Evolutionary conservation across 2,329 filamentous ascomycete genomes (phyloP), one percentile per base, ranked within the genome.

Genomic region (Amylocarpus encephaloides): DNA sequence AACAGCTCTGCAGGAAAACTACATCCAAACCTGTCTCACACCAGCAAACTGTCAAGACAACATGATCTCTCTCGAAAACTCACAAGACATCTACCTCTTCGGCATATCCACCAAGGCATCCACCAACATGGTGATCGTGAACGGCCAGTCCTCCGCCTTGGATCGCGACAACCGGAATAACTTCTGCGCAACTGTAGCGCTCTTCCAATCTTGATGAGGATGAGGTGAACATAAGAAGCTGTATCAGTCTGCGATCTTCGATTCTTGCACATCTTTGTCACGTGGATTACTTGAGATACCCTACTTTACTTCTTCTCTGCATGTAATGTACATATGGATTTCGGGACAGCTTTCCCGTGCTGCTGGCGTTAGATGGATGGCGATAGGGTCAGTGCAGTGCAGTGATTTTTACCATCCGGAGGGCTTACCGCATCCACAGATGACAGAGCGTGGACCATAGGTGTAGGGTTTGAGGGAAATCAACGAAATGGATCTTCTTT

Each of bases 21-120:
- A 92, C 69, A 72, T 70, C 34, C 85, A 90, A 68, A 73, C 74
- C 15, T 93, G 88, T 61, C 76, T 91, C 13, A 67, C 69, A 34
- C 75, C 74, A 9, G 77, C 86, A 65, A 79, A 77, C 58, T 93
- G 88, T 72, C 88, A 92, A 69, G 75, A 83, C 51, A 85, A 89
- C 69, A 90, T 93, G 71, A 76, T 91, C 42, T 81, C 80, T 59
- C 71, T 92, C 33, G 82, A 89, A 67, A 77, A 78, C 64, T 86
- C 73, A 0, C 62, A 74, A 46, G 66, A 67, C 16, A 73, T 88
- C 35, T 72, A 80, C 58, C 66, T 91, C 34, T 87, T 79, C 56
- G 86, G 79, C 6, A 68, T 91, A 49, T 86, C 77, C 70, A 91
- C 86, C 55, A 89, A 89, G 73, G 85, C 85, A 3, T 76, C 81